phyloP scores from a whole-genome alignment of 179 eudicot species.

The Pouteria campechiana region DNA sequence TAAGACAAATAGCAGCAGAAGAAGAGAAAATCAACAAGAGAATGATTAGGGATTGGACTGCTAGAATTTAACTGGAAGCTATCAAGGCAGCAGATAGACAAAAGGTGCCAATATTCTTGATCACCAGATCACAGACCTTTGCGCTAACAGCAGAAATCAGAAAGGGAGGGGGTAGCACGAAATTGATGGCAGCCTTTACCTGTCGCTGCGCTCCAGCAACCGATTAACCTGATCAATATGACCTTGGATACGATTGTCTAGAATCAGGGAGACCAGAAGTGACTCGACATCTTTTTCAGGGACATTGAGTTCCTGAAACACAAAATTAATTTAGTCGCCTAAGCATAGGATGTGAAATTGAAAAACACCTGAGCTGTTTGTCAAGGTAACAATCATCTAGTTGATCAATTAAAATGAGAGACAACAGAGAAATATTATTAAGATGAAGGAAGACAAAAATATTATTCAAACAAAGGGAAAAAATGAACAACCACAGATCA shows the following conservation, averaged over 20 bases:
- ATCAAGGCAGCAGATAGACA: no score
- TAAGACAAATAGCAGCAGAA: no score
- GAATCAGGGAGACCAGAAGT: slow-evolving; percentile 72
- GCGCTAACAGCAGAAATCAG: no score
- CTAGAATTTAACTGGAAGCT: no score
- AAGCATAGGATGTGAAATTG: neutral
- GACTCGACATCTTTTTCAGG: slow-evolving; percentile 91
- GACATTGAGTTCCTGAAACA: slow-evolving; percentile 81
- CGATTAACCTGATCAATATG: slow-evolving; percentile 95
- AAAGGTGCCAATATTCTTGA: no score
- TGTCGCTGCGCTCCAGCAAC: slow-evolving; percentile 75
- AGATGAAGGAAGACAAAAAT: neutral
- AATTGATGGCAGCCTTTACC: slow-evolving; percentile 19
- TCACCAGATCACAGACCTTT: no score
- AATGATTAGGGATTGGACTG: no score
- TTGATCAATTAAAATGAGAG: neutral
- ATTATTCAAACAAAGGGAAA: neutral
- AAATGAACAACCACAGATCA: no score
- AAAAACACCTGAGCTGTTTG: neutral
- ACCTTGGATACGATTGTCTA: slow-evolving; percentile 91
- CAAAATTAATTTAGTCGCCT: neutral
- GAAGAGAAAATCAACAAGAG: no score
- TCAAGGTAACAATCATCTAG: no score
- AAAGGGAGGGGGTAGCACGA: no score
- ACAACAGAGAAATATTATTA: neutral